phyloP scores from a whole-genome alignment of 2,329 filamentous ascomycete species.

The Colletotrichum lentis region DNA sequence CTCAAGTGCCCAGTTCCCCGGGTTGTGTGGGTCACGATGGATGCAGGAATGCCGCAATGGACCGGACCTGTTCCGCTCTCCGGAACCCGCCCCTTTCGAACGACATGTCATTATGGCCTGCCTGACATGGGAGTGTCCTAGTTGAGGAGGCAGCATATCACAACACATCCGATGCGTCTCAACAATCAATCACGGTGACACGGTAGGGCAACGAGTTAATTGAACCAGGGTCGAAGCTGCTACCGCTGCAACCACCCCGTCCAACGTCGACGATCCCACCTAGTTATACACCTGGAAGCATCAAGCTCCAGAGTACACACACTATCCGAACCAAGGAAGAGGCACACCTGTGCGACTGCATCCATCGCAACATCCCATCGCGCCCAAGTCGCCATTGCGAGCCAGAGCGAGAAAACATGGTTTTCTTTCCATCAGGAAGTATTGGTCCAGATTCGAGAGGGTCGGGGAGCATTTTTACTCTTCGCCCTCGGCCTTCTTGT shows the following conservation, averaged over 20 bases:
- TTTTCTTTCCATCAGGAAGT: slow-evolving; percentile 44
- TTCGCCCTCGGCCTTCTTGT: slow-evolving; percentile 62
- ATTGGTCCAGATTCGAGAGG: slow-evolving; percentile 52
- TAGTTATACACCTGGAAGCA: slow-evolving; percentile 22
- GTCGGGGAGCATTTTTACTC: slow-evolving; percentile 42
- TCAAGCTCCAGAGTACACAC: slow-evolving; percentile 23
- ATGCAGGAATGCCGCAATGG: slow-evolving; percentile 14
- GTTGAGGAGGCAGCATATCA: not conserved
- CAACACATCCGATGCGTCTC: not conserved
- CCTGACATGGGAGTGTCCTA: not conserved
- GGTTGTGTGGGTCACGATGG: slow-evolving; percentile 29
- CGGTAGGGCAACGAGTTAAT: slow-evolving; percentile 19
- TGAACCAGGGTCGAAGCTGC: slow-evolving; percentile 16
- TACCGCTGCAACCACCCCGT: slow-evolving; percentile 11
- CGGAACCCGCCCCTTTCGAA: not conserved
- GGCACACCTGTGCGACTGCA: slow-evolving; percentile 48
- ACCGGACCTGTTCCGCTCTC: not conserved
- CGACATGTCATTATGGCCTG: not conserved
- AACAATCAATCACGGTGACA: not conserved
- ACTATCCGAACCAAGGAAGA: slow-evolving; percentile 21
- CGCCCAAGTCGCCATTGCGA: slow-evolving; percentile 52
- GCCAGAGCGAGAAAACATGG: slow-evolving; percentile 49
- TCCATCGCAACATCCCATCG: slow-evolving; percentile 56
- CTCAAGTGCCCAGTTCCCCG: slow-evolving; percentile 3
- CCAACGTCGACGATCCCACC: slow-evolving; percentile 1